phyloP scores from a whole-genome alignment of 1,284 basidiomycete species.

The Leccinum fallax region DNA sequence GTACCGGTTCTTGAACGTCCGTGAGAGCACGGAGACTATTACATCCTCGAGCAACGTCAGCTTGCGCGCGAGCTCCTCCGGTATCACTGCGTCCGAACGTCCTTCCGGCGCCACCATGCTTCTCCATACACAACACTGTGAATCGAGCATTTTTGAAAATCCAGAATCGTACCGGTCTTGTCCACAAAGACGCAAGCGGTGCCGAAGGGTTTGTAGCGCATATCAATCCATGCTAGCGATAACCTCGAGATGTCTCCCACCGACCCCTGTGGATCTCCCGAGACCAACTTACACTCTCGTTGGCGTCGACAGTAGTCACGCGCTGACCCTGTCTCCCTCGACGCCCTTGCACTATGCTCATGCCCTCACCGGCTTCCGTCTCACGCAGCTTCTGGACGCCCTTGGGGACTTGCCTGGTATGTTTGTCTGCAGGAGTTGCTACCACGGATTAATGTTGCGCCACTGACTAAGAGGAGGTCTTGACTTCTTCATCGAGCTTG shows the following conservation, averaged over 20 bases:
- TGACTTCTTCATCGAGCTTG: constrained; percentile 86
- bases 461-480: constrained; percentile 86
- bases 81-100: constrained; percentile 60
- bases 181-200: constrained; percentile 98
- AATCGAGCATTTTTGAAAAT: constrained; percentile 96
- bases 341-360: constrained; percentile 68
- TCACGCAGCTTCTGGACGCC: constrained; percentile 78
- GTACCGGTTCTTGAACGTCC: constrained; percentile 87
- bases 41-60: constrained; percentile 75
- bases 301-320: constrained; percentile 41
- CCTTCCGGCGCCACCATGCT: constrained; percentile 89
- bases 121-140: constrained; percentile 87
- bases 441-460: constrained; percentile 86
- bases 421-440: constrained; percentile 70
- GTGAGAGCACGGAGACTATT: constrained; percentile 59
- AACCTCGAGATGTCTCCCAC: constrained; percentile 59
- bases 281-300: constrained; percentile 47
- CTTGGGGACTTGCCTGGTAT: constrained; percentile 74
- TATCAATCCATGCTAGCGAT: constrained; percentile 70
- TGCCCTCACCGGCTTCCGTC: constrained; percentile 66
- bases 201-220: constrained; percentile 92
- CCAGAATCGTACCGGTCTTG: constrained; percentile 98
- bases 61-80: constrained; percentile 53
- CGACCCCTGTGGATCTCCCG: constrained; percentile 28
- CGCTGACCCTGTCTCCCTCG: constrained; percentile 40